Conservation (phyloP, 805 yeast genomes). For the Candida germanica region DNA sequence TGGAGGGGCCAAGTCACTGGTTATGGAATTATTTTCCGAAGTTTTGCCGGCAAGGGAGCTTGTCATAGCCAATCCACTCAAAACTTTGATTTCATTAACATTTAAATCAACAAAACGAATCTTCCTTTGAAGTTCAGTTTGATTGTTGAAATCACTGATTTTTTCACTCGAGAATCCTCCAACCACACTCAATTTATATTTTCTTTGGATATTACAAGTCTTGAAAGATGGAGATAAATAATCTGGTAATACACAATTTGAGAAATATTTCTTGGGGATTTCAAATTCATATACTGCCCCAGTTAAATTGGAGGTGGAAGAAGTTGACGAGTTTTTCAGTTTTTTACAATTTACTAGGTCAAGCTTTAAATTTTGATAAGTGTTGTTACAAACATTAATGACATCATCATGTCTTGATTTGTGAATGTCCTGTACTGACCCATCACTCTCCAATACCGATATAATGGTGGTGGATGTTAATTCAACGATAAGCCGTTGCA, state of each 20-base stretch:
- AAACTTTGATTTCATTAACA: constrained; percentile 29
- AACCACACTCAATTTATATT: constrained; percentile 17
- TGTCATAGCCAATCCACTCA: constrained; percentile 29
- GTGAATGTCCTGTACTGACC: constrained; percentile 21
- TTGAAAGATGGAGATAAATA: constrained; percentile 51
- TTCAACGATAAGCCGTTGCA: constrained; percentile 38
- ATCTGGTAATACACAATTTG: constrained; percentile 45
- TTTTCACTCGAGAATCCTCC: constrained; percentile 26
- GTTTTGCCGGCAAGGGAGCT: constrained; percentile 13
- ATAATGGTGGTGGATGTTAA: constrained; percentile 25
- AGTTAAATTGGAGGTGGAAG: constrained; percentile 5
- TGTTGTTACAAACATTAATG: constrained; percentile 29
- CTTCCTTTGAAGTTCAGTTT: constrained; percentile 18
- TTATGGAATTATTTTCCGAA: not conserved
- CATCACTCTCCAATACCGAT: constrained; percentile 25
- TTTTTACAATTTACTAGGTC: constrained; percentile 36
- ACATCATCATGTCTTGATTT: constrained; percentile 22
- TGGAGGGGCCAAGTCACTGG: constrained; percentile 5
- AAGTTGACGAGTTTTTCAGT: constrained; percentile 21
- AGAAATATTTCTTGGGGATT: constrained; percentile 38
- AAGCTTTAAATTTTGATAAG: constrained; percentile 32
- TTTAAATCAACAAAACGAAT: constrained; percentile 28
- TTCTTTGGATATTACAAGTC: constrained; percentile 53
- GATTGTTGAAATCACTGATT: constrained; percentile 19
- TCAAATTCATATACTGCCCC: constrained; percentile 35